Percentiles rank a stretch among this genome's conserved stretches.
phyloP scores from a whole-genome alignment of 208 protist genomes.

The Leishmania tropica region DNA sequence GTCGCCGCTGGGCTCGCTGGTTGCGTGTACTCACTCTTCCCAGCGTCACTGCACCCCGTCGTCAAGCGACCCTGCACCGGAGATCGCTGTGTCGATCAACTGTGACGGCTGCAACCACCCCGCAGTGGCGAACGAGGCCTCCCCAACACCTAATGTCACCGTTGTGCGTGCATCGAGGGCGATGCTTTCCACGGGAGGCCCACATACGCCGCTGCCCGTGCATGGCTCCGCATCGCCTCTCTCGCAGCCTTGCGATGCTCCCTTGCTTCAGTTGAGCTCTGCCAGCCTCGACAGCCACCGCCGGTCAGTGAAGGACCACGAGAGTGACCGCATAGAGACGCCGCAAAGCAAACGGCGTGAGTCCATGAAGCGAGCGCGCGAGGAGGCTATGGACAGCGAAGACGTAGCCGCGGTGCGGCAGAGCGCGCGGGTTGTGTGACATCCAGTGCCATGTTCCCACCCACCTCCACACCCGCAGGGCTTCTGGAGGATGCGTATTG shows the following conservation, averaged over 20 bases:
- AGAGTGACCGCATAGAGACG: neutral
- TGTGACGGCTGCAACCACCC: neutral
- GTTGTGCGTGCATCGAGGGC: neutral
- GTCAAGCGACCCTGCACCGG: neutral
- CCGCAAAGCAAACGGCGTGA: conserved; percentile 12
- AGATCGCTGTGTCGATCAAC: neutral
- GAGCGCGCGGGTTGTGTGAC: conserved; percentile 11
- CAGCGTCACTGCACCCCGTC: conserved; percentile 29
- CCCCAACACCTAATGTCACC: neutral
- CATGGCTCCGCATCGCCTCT: neutral
- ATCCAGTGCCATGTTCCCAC: neutral
- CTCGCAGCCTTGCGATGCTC: neutral
- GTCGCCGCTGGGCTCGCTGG: neutral
- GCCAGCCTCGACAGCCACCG: neutral
- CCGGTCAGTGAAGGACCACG: neutral
- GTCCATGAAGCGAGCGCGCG: conserved; percentile 33
- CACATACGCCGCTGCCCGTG: conserved; percentile 9
- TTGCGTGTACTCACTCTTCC: neutral
- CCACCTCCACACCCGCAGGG: neutral
- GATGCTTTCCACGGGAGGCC: neutral
- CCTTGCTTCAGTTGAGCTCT: conserved; percentile 4
- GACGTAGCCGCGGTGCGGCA: neutral
- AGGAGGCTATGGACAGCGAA: conserved; percentile 10
- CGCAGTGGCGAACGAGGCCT: neutral
- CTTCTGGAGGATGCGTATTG: conserved; percentile 2